A percentile compares a stretch with the other conserved stretches of the same genome.
Evolutionary conservation across 345 rosid species (phyloP).

Genomic region (Acer negundo): DNA sequence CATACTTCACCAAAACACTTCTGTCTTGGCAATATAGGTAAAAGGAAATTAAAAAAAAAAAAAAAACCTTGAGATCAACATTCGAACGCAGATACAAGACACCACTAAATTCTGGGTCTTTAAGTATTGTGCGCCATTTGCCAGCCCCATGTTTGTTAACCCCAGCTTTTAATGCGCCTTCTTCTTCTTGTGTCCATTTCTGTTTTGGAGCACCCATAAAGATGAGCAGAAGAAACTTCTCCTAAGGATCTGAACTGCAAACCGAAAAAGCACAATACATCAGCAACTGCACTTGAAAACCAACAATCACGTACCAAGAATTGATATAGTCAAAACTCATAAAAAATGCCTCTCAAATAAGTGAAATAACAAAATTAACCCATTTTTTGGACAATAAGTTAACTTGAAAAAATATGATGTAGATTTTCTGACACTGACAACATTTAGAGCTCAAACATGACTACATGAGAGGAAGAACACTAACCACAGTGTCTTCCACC

Average conservation of each 20-base stretch:
- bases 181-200: constrained; percentile 99
- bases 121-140: constrained; percentile 97
- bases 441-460: constrained; percentile 1
- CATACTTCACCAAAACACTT: background rate
- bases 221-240: constrained; percentile 14
- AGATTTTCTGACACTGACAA: background rate
- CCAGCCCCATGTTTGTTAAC: constrained; percentile 97
- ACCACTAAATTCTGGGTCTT: constrained; percentile 89
- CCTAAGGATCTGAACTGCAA: constrained; percentile 21
- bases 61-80: constrained; percentile 89
- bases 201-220: constrained; percentile 98
- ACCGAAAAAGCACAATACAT: constrained; percentile 5
- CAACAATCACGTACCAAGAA: background rate
- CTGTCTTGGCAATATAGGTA: background rate
- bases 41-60: background rate
- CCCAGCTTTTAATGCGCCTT: constrained; percentile 91
- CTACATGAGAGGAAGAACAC: background rate
- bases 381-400: background rate
- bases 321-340: constrained; percentile 7
- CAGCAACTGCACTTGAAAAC: background rate
- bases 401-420: background rate
- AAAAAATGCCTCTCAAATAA: background rate
- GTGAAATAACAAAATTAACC: too few species aligned
- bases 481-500: background rate
- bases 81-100: constrained; percentile 90